Percentiles rank a stretch among this genome's conserved stretches.
Conservation (phyloP, 2,329 filamentous ascomycete species). For the Monosporascus cannonballus region DNA sequence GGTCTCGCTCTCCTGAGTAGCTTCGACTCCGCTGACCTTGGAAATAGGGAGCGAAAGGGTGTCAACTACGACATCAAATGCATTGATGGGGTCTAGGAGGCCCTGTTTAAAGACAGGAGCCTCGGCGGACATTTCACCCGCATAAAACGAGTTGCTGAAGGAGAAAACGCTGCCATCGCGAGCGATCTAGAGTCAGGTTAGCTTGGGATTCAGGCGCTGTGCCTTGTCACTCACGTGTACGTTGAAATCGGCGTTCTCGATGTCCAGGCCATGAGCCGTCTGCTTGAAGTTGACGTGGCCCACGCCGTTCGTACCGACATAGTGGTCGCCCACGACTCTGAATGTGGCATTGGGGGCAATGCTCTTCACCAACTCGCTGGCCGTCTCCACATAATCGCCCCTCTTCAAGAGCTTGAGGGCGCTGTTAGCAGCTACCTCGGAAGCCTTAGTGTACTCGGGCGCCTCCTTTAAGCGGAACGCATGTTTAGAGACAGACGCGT, state of each 20-base stretch:
- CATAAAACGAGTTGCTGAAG: constrained; percentile 36
- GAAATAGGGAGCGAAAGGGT: constrained; percentile 29
- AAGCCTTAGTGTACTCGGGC: constrained; percentile 11
- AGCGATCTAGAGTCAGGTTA: constrained; percentile 28
- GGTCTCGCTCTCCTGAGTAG: constrained; percentile 18
- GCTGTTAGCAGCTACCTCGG: constrained; percentile 5
- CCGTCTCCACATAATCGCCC: constrained; percentile 29
- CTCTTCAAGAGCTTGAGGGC: constrained; percentile 10
- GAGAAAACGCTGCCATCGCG: constrained; percentile 48
- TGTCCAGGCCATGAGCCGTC: constrained; percentile 44
- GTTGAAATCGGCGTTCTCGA: constrained; percentile 50
- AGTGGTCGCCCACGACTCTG: constrained; percentile 40
- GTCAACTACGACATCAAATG: constrained; percentile 16
- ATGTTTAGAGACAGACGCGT: constrained; percentile 8
- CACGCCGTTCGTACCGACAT: constrained; percentile 42
- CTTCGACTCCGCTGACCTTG: constrained; percentile 26
- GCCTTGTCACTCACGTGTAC: constrained; percentile 38
- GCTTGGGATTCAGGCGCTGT: background rate
- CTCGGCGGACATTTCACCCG: constrained; percentile 17
- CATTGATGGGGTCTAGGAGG: constrained; percentile 23
- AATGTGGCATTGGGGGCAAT: constrained; percentile 29
- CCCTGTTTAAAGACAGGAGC: background rate
- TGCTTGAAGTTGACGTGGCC: constrained; percentile 49
- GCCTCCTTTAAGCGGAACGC: constrained; percentile 8
- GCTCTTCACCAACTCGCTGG: constrained; percentile 29